Percentiles rank a stretch among this genome's conserved stretches.
phyloP scores from a whole-genome alignment of 2,329 filamentous ascomycete genomes.

The Beauveria scarabaeidicola region DNA sequence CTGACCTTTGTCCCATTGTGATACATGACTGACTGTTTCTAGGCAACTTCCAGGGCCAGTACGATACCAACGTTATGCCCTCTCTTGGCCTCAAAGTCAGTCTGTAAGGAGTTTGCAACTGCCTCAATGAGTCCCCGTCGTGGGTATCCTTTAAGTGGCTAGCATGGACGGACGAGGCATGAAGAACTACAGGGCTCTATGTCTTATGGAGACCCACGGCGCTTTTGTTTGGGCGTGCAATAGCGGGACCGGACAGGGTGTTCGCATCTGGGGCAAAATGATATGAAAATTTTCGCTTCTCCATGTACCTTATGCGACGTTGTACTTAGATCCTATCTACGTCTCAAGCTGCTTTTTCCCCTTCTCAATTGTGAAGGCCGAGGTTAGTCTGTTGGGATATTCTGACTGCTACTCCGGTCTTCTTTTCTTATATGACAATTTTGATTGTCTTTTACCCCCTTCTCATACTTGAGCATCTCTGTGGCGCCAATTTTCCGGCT shows the following conservation, averaged over 20 bases:
- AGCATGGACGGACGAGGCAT: slow-evolving; percentile 9
- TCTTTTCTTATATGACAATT: slow-evolving; percentile 5
- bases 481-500: background rate
- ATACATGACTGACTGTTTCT: slow-evolving; percentile 12
- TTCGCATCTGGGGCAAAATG: slow-evolving; percentile 11
- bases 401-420: background rate
- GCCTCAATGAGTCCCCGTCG: background rate
- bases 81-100: slow-evolving; percentile 23
- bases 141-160: slow-evolving; percentile 5
- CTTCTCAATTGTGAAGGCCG: slow-evolving; percentile 1
- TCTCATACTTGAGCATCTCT: background rate
- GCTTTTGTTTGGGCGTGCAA: slow-evolving; percentile 3
- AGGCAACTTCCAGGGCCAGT: slow-evolving; percentile 47
- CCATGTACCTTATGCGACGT: slow-evolving; percentile 16
- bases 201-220: background rate
- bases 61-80: slow-evolving; percentile 39
- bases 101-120: slow-evolving; percentile 17
- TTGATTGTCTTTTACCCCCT: background rate
- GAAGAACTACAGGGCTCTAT: slow-evolving; percentile 4
- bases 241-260: slow-evolving; percentile 4
- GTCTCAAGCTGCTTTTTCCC: slow-evolving; percentile 9
- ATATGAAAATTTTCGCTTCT: slow-evolving; percentile 16
- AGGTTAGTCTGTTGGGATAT: background rate
- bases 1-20: background rate
- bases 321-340: slow-evolving; percentile 13